Evolutionary conservation across 495 filamentous ascomycete species (phyloP).

Genomic region (Aspergillus nanangensis): DNA sequence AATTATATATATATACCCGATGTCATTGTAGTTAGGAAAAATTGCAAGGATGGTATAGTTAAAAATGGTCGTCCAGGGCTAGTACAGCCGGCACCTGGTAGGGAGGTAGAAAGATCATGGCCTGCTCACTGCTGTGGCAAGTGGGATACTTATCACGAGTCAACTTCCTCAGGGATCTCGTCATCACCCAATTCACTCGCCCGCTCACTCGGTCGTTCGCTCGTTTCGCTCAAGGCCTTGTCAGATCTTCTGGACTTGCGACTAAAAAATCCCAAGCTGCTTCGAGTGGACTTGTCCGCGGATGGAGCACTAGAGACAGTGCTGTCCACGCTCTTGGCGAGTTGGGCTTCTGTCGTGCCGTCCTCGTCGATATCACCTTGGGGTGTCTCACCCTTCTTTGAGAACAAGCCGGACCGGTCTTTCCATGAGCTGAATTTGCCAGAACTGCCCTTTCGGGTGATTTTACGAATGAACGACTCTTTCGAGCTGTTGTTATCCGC

Average conservation of each 20-base stretch:
- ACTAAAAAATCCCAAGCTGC: constrained; percentile 47
- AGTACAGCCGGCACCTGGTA: no score
- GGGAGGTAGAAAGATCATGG: not conserved
- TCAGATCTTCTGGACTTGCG: constrained; percentile 46
- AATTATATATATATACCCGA: no score
- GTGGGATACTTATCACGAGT: constrained; percentile 5
- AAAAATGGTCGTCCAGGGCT: no score
- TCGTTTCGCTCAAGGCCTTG: constrained; percentile 40
- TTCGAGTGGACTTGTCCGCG: constrained; percentile 40
- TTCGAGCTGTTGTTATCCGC: constrained; percentile 56
- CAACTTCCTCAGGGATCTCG: constrained; percentile 28
- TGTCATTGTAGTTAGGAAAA: no score
- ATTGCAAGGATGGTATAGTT: no score
- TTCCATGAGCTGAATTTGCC: constrained; percentile 76
- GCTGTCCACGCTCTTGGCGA: constrained; percentile 47
- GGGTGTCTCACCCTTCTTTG: constrained; percentile 55
- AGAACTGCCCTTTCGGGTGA: constrained; percentile 75
- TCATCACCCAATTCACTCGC: constrained; percentile 47
- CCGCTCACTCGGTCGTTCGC: constrained; percentile 43
- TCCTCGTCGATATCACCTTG: constrained; percentile 50
- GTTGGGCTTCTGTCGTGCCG: constrained; percentile 35
- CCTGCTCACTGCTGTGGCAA: no score
- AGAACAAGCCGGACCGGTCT: constrained; percentile 57
- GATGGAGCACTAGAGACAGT: constrained; percentile 38
- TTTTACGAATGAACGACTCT: constrained; percentile 64